A percentile compares a stretch with the other conserved stretches of the same genome.
phyloP scores from a whole-genome alignment of 371 early-diverging fungal species.

The Rhizopus stolonifer region DNA sequence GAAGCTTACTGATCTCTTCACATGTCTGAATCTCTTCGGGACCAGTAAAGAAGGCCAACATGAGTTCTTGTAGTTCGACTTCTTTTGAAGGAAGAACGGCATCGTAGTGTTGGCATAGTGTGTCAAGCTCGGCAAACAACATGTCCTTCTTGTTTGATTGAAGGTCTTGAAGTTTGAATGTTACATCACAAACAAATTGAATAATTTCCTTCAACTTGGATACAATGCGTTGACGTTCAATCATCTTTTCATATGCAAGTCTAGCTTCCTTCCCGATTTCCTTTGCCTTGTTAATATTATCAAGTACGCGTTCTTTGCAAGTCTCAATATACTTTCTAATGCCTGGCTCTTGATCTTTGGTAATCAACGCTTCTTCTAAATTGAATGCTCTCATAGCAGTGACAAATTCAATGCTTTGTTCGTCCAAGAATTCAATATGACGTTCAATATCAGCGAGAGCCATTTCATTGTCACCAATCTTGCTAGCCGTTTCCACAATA shows the following conservation, averaged over 20 bases:
- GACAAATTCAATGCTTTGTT: slow-evolving; percentile 6
- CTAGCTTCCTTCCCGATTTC: background rate
- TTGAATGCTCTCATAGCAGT: background rate
- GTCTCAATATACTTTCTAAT: background rate
- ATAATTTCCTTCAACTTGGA: slow-evolving; percentile 31
- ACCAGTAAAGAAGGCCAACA: background rate
- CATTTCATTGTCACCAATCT: background rate
- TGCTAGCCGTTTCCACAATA: background rate
- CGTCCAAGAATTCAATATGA: slow-evolving; percentile 17
- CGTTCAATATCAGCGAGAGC: slow-evolving; percentile 13
- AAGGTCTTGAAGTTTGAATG: background rate
- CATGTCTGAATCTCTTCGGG: slow-evolving; percentile 8
- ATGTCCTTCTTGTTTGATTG: background rate
- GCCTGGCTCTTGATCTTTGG: background rate
- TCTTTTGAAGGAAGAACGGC: slow-evolving; percentile 17
- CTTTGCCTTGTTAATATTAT: background rate
- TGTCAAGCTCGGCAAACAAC: background rate
- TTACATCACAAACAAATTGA: slow-evolving; percentile 24
- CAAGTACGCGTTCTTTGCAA: background rate
- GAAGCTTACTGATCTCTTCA: slow-evolving; percentile 20
- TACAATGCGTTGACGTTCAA: slow-evolving; percentile 13
- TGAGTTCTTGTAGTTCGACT: slow-evolving; percentile 29
- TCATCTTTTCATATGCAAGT: background rate
- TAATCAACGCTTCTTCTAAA: background rate
- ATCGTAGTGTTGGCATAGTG: background rate